These are phyloP conservation scores for Alloteropsis semialata DNA, from an alignment of 176 grass and related monocot genomes.

Conservation along the genomic window DNA sequence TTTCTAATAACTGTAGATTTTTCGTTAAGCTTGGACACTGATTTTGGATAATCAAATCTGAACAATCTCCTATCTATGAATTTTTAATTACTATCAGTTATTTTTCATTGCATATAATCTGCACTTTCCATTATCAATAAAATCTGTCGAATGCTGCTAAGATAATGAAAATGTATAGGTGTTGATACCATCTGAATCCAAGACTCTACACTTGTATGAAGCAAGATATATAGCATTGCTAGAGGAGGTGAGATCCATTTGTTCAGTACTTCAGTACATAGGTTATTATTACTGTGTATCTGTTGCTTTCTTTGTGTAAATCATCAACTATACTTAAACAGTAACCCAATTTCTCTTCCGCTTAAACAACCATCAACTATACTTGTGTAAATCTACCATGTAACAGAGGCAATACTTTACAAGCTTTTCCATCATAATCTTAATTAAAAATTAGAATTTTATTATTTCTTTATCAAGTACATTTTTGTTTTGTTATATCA, in stretches of 20 bases:
- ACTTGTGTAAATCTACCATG: not conserved
- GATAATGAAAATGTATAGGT: slow-evolving; percentile 52
- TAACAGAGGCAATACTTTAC: not conserved
- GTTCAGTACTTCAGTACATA: slow-evolving; percentile 9
- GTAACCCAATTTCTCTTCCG: not conserved
- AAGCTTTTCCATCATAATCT: not conserved
- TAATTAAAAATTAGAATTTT: not conserved
- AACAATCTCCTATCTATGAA: not conserved
- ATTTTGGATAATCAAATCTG: not conserved
- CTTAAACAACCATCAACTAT: not conserved
- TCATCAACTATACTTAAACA: not conserved
- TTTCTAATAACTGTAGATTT: not conserved
- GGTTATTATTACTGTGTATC: slow-evolving; percentile 10
- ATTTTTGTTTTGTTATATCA: not conserved
- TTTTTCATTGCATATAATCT: not conserved
- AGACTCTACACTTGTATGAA: slow-evolving; percentile 95
- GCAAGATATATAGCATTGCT: slow-evolving; percentile 89
- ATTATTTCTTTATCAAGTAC: not conserved
- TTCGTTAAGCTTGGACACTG: not conserved
- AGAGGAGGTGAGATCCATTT: slow-evolving; percentile 63
- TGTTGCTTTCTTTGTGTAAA: slow-evolving; percentile 14
- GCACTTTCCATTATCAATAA: not conserved
- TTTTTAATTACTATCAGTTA: not conserved
- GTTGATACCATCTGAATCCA: slow-evolving; percentile 86
- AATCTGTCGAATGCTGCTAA: slow-evolving; percentile 14